Evolutionary conservation across 176 grass and related monocot species (phyloP).

Genomic region (Oryza glumipatula): DNA sequence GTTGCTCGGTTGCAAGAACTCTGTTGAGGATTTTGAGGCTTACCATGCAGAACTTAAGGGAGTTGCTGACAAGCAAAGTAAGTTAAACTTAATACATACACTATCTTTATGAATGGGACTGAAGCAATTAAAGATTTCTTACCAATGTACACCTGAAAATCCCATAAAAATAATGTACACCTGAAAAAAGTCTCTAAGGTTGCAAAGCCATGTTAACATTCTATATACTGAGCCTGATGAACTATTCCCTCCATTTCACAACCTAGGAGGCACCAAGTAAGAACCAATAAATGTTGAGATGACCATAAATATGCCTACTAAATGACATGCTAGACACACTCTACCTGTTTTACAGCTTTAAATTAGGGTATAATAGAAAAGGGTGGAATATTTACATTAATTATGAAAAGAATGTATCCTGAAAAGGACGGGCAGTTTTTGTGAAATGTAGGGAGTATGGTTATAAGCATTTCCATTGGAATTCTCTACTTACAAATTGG

Average conservation of each 20-base stretch:
- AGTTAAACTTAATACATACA: conserved; percentile 37
- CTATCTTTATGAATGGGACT: background rate
- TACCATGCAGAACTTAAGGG: conserved; percentile 81
- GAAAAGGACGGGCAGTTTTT: background rate
- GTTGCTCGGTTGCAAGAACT: conserved; percentile 64
- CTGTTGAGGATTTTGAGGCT: conserved; percentile 70
- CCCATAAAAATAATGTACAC: background rate
- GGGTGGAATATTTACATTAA: background rate
- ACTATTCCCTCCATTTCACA: background rate
- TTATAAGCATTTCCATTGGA: background rate
- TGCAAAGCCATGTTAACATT: conserved; percentile 22
- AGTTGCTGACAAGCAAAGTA: conserved; percentile 80
- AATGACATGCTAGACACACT: background rate
- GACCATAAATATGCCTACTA: background rate
- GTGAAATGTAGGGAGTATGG: background rate
- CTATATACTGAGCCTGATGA: conserved; percentile 8
- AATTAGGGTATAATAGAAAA: background rate
- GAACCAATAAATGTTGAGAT: background rate
- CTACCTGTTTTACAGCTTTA: background rate
- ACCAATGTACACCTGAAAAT: background rate
- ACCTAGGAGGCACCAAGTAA: background rate
- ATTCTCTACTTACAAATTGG: background rate
- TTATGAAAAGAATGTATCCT: background rate
- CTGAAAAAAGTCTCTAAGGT: background rate
- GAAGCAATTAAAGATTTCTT: conserved; percentile 21